These are phyloP conservation scores for Pleurotus cornucopiae DNA, from an alignment of 768 basidiomycete genomes.

Conservation along the genomic window DNA sequence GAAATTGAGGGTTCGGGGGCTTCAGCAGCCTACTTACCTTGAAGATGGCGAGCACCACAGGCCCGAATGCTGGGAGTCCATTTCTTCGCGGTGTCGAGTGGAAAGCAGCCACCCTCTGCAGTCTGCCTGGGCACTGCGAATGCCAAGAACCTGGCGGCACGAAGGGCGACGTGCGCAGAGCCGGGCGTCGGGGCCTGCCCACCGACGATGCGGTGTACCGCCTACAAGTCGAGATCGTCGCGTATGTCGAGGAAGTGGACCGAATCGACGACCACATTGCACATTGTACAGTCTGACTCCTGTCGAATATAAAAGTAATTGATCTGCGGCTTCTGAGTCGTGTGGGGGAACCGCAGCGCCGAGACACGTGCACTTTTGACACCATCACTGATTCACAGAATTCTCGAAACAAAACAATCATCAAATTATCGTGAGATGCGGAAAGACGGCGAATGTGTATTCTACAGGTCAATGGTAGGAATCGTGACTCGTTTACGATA, in stretches of 20 bases:
- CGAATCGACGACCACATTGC: constrained; percentile 8
- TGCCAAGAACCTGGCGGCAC: constrained; percentile 8
- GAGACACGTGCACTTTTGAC: background rate
- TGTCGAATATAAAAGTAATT: background rate
- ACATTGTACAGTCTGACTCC: constrained; percentile 12
- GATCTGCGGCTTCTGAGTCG: background rate
- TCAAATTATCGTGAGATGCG: background rate
- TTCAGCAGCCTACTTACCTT: constrained; percentile 44
- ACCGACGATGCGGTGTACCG: background rate
- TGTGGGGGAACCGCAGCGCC: background rate
- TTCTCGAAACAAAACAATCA: background rate
- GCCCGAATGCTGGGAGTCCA: constrained; percentile 35
- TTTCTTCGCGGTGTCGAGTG: constrained; percentile 35
- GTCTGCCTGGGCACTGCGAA: background rate
- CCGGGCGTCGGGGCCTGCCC: background rate
- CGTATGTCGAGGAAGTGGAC: background rate
- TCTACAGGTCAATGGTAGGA: background rate
- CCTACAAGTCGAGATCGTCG: constrained; percentile 2
- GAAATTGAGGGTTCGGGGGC: background rate
- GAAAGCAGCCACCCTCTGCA: constrained; percentile 23
- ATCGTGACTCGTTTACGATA: constrained; percentile 42
- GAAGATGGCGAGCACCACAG: constrained; percentile 55
- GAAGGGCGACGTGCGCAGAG: background rate
- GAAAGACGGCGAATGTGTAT: too few species aligned
- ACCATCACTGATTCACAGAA: background rate